phyloP scores from a whole-genome alignment of 2,329 filamentous ascomycete species.

The Hirsutella rhossiliensis region DNA sequence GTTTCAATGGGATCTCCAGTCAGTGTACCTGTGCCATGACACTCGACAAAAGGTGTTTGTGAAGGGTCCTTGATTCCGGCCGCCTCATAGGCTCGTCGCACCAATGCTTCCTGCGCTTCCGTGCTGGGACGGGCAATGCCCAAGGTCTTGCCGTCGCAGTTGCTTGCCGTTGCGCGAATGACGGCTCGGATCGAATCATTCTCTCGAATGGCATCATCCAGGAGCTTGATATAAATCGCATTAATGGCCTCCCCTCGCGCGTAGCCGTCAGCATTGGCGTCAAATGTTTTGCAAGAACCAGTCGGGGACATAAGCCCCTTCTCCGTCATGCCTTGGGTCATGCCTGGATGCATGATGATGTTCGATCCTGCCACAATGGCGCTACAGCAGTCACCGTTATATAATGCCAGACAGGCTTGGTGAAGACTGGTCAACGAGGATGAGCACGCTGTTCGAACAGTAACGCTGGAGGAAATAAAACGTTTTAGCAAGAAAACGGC shows the following conservation, averaged over 20 bases:
- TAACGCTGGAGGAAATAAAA: constrained; percentile 7
- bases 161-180: constrained; percentile 22
- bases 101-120: constrained; percentile 18
- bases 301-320: constrained; percentile 22
- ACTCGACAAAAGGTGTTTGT: constrained; percentile 22
- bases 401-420: constrained; percentile 19
- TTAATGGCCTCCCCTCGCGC: constrained; percentile 35
- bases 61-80: constrained; percentile 13
- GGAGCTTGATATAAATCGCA: constrained; percentile 30
- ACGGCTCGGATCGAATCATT: constrained; percentile 29
- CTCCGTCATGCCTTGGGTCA: constrained; percentile 4
- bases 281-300: constrained; percentile 23
- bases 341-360: constrained; percentile 14
- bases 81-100: constrained; percentile 15
- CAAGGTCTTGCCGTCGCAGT: constrained; percentile 29
- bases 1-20: constrained; percentile 25
- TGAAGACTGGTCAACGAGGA: constrained; percentile 22
- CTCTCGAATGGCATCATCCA: constrained; percentile 32
- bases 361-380: constrained; percentile 19
- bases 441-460: constrained; percentile 26
- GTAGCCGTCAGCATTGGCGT: constrained; percentile 35
- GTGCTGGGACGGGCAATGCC: constrained; percentile 27
- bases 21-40: constrained; percentile 26
- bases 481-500: not conserved
- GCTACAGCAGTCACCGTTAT: constrained; percentile 10